A percentile compares a stretch with the other conserved stretches of the same genome.
phyloP scores from a whole-genome alignment of 805 yeast species.

The Nematodospora valgi region DNA sequence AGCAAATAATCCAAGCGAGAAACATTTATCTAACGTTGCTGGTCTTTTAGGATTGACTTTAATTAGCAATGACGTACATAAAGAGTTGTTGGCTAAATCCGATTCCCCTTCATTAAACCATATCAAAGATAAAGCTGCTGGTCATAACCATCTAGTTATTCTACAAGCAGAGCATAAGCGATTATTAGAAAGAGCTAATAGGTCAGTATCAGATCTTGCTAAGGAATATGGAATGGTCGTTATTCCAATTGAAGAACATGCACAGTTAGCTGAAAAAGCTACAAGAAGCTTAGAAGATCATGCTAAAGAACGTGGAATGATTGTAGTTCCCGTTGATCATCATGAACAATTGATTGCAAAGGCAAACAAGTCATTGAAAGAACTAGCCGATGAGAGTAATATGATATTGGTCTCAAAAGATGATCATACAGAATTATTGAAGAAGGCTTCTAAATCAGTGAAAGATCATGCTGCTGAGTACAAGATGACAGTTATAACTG shows the following conservation, averaged over 20 bases:
- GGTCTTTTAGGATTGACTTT: constrained; percentile 20
- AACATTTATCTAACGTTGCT: constrained; percentile 5
- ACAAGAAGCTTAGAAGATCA: constrained; percentile 25
- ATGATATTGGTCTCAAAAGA: constrained; percentile 4
- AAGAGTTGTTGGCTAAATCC: constrained; percentile 17
- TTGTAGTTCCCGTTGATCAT: constrained; percentile 5
- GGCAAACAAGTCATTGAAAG: constrained; percentile 4
- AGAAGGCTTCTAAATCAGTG: constrained; percentile 7
- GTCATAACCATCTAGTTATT: constrained; percentile 14
- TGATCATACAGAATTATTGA: constrained; percentile 6
- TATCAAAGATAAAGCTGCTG: constrained; percentile 13
- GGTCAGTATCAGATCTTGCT: constrained; percentile 25
- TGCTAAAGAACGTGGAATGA: constrained; percentile 17
- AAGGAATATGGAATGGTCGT: constrained; percentile 13
- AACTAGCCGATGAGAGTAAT: constrained; percentile 14
- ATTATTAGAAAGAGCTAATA: constrained; percentile 16
- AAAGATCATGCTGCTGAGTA: constrained; percentile 7
- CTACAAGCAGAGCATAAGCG: constrained; percentile 9
- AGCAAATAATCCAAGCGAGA: constrained; percentile 30
- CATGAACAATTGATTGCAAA: constrained; percentile 11
- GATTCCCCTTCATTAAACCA: constrained; percentile 21
- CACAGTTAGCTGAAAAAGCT: constrained; percentile 7
- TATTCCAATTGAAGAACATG: constrained; percentile 4
- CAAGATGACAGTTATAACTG: constrained; percentile 15
- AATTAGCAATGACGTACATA: constrained; percentile 11